Evolutionary conservation across 208 protist genomes (phyloP), one percentile per base, ranked within the genome.

Genomic region (Herpetomonas muscarum): DNA sequence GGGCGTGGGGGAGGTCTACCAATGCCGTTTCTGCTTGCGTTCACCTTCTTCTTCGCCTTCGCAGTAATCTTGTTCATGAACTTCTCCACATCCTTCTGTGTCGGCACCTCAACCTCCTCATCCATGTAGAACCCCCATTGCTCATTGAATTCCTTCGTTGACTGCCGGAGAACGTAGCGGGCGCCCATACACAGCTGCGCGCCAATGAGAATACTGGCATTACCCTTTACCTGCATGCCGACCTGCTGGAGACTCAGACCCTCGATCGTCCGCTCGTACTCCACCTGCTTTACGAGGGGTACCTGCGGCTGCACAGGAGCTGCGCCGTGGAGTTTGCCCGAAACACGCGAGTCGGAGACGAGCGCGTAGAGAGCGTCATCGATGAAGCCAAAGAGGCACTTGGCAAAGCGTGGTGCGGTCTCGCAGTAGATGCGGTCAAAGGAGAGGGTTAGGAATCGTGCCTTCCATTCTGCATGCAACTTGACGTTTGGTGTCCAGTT

Each of bases 121-220:
- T 83, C 70, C 88, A 92, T 92, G 42, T 60, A 65, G 69, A 95
- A 95, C 13, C 81, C 81, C 85, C 88, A 95, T n/a, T 28, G 30
- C 9, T 60, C 52, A 56, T 95, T 74, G 46, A 71, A 81, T 7
- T 79, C 80, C 9, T 55, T 25, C 0, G 69, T 87, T 19, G 68
- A 87, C 51, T 92, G 74, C 5, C 61, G 67, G 53, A 95, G 60
- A 13, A 92, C 60, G 66, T 85, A 95, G 25, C 88, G 81, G 26
- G 88, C 67, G 7, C 81, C 84, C 80, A 92, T 84, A 66, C 88
- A 95, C 2, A 95, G 36, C 70, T 95, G 88, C 52, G 84, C 48
- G 0, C 88, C 88, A 21, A 91, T 70, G 0, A 92, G 49, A 4
- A 67, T 25, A 61, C 85, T 95, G 1, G 77, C 72, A 5, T 61